phyloP scores from a whole-genome alignment of 495 filamentous ascomycete genomes.

The Cercophora scortea region DNA sequence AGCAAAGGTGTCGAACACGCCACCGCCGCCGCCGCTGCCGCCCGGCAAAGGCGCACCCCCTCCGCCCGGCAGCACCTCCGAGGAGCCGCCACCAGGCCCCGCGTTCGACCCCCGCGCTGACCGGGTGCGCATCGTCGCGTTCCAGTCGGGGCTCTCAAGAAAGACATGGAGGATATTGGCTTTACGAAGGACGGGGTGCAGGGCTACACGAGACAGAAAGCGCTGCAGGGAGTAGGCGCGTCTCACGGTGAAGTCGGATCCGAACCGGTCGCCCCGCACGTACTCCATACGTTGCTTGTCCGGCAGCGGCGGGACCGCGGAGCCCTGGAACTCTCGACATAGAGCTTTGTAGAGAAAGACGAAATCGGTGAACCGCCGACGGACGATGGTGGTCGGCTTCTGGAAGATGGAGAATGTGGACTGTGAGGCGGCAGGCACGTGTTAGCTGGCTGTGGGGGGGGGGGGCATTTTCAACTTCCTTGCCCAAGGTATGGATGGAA shows the following conservation, averaged over 20 bases:
- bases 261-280: conserved; percentile 91
- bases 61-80: conserved; percentile 1
- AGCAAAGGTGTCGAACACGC: conserved; percentile 87
- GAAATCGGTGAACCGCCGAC: conserved; percentile 94
- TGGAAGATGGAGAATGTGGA: conserved; percentile 91
- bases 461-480: too few species aligned
- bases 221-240: conserved; percentile 86
- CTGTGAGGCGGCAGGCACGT: conserved; percentile 33
- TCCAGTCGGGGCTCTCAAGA: conserved; percentile 91
- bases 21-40: conserved; percentile 32
- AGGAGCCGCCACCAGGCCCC: conserved; percentile 2
- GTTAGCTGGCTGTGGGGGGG: too few species aligned
- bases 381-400: conserved; percentile 63
- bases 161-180: conserved; percentile 75
- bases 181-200: conserved; percentile 87
- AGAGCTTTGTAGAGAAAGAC: conserved; percentile 92
- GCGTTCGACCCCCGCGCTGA: conserved; percentile 53
- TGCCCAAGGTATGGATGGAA: too few species aligned
- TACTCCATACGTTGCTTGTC: conserved; percentile 99
- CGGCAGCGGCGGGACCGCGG: conserved; percentile 87
- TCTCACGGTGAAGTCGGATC: conserved; percentile 83
- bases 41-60: background rate
- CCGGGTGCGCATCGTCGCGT: conserved; percentile 80
- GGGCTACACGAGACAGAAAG: conserved; percentile 77
- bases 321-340: conserved; percentile 76